Base-by-base conservation (phyloP, 345 rosid species). In the Carallia brachiata region DNA sequence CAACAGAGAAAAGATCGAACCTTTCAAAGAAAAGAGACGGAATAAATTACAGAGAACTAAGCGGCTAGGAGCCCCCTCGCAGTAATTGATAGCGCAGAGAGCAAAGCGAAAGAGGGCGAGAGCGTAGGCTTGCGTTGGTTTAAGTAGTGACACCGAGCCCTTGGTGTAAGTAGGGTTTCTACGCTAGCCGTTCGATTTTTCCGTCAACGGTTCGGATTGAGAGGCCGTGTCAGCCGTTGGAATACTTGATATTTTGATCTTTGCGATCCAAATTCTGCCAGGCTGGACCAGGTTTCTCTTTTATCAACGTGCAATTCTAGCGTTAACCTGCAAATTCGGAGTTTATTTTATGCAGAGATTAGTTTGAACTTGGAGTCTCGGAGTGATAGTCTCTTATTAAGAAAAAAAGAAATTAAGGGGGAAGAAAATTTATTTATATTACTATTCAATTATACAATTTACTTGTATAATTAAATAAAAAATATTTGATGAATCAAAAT, bases 121-220 rank as follows among this genome's bases (percentile, higher is more conserved):
- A 1, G 1, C 0, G 15, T 50, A 1, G 0, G 56, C 62, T 53
- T n/a, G 4, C 7, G 7, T 7, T 64, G 47, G 59, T 0, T 65
- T 72, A 72, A 64, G 47, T 72, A 64, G 2, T 56, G 34, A 4
- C 36, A n/a, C 50, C 4, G 40, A 7, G 52, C 7, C 36, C 55
- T 40, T 18, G 69, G 16, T 2, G 17, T 44, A 13, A n/a, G 30
- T 57, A 63, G 56, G 75, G 63, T 40, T 72, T 65, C 48, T 44
- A 27, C 31, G 0, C 31, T 7, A n/a, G 1, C 60, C 60, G 60
- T 55, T 28, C 15, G 60, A 55, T 55, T 55, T 23, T 9, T 8
- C 6, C 4, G 23, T 55, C 32, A 55, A 23, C 32, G 60, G 30
- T 23, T 9, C 13, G 3, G 30, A 23, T 27, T 23, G 8, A 27